phyloP scores from a whole-genome alignment of 148 eudicot genomes.

The Chenopodium quinoa region DNA sequence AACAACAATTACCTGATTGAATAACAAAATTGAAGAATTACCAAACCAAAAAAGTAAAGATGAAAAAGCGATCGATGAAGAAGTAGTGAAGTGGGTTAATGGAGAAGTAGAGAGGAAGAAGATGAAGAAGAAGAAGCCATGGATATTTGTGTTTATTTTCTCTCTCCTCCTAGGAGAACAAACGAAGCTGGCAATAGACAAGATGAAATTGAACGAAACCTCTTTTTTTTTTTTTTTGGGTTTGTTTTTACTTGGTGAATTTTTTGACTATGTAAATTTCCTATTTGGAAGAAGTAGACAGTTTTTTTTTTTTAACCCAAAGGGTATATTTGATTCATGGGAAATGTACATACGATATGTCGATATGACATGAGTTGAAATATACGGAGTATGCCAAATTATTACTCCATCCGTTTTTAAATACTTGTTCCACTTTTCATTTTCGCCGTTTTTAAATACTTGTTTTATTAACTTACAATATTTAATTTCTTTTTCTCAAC shows the following conservation, averaged over 20 bases:
- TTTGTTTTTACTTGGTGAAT: not conserved
- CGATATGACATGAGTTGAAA: too few species aligned
- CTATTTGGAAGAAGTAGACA: too few species aligned
- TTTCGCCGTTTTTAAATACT: too few species aligned
- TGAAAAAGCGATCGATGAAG: not conserved
- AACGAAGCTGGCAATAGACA: not conserved
- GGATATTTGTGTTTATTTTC: not conserved
- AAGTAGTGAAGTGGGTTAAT: not conserved
- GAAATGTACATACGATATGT: too few species aligned
- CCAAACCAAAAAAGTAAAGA: not conserved
- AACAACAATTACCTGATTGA: slow-evolving; percentile 3
- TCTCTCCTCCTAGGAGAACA: not conserved
- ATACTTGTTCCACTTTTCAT: too few species aligned
- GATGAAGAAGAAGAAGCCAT: not conserved
- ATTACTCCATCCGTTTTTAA: too few species aligned
- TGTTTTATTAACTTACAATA: too few species aligned
- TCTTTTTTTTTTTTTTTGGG: not conserved
- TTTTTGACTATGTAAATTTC: too few species aligned
- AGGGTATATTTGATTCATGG: too few species aligned
- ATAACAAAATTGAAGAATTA: not conserved
- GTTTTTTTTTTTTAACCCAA: too few species aligned
- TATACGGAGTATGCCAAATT: too few species aligned
- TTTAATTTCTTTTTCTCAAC: too few species aligned
- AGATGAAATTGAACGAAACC: not conserved
- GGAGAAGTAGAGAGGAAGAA: not conserved